These are phyloP conservation scores for Yamadazyma oceani DNA, from an alignment of 1,139 yeast genomes.

Conservation along the genomic window DNA sequence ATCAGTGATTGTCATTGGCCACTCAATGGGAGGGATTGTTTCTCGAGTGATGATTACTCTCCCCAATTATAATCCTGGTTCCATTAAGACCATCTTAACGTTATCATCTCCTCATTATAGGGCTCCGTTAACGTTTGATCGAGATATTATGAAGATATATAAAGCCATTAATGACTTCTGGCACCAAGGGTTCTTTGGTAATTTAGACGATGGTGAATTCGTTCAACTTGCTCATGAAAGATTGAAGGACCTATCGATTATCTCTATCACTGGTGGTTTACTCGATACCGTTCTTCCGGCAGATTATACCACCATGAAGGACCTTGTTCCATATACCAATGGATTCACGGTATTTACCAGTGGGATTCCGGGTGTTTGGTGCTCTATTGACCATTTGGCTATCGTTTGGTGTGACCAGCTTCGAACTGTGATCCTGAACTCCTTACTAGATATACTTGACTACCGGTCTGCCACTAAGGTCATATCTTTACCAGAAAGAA, in stretches of 20 bases:
- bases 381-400: constrained; percentile 93
- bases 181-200: constrained; percentile 28
- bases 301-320: constrained; percentile 80
- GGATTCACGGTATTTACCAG: constrained; percentile 86
- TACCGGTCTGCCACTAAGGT: constrained; percentile 44
- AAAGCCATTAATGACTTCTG: constrained; percentile 77
- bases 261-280: constrained; percentile 92
- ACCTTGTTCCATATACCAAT: constrained; percentile 66
- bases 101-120: constrained; percentile 91
- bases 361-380: constrained; percentile 90
- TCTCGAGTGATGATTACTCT: constrained; percentile 78
- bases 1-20: constrained; percentile 82
- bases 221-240: constrained; percentile 37
- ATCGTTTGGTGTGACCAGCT: constrained; percentile 96
- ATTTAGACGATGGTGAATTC: constrained; percentile 16
- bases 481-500: constrained; percentile 49
- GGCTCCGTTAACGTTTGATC: constrained; percentile 95
- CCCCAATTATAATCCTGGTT: constrained; percentile 68
- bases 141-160: constrained; percentile 76
- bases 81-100: constrained; percentile 83
- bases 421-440: constrained; percentile 59
- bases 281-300: constrained; percentile 86
- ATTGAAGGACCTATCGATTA: constrained; percentile 48
- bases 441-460: constrained; percentile 63
- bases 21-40: constrained; percentile 97